Base-by-base conservation (phyloP, 345 rosid genomes). In the Eucalyptus erythrocorys region DNA sequence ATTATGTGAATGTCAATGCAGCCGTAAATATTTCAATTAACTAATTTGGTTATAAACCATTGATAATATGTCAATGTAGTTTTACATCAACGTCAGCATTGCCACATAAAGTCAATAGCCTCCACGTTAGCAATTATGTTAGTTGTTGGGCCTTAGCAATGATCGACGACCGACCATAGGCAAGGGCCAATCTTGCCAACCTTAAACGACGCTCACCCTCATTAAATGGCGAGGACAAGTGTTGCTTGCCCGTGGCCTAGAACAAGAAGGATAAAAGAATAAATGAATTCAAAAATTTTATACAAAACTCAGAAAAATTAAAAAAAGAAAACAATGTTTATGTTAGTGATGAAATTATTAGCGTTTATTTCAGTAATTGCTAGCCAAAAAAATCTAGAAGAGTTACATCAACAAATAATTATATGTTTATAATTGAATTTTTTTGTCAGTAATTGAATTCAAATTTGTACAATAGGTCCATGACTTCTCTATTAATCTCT, bases 401-500 rank as follows among this genome's bases (percentile, higher is more conserved):
- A 32, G 6, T 6, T 5, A 19, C 5, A 10, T 71, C 0, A 1
- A 19, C 8, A 10, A 37, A 71, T 19, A 51, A 21, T 51, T 51
- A 21, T 3, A 51, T 51, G 61, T 71, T 19, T 71, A 37, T 5
- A 71, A 5, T 2, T 10, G 4, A 40, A 37, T 76, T 40, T n/a
- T n/a, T n/a, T n/a, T n/a, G n/a, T n/a, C n/a, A n/a, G n/a, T 5
- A 71, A 5, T 2, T 10, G 4, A 40, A 37, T 76, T 40, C 2
- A 11, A 6, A 76, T 71, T 0, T 0, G 1, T 19, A 71, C 0
- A 21, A 1, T 37, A 37, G 0, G 0, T 19, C 19, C 12, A 66
- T 3, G 5, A 8, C 10, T 32, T 66, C 2, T 66, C 7, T 66
- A 4, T 66, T 4, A 66, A 15, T 66, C 9, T 27, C 1, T 59